A percentile compares a stretch with the other conserved stretches of the same genome.
phyloP scores from a whole-genome alignment of 345 rosid genomes.

The Syzygium oleosum region DNA sequence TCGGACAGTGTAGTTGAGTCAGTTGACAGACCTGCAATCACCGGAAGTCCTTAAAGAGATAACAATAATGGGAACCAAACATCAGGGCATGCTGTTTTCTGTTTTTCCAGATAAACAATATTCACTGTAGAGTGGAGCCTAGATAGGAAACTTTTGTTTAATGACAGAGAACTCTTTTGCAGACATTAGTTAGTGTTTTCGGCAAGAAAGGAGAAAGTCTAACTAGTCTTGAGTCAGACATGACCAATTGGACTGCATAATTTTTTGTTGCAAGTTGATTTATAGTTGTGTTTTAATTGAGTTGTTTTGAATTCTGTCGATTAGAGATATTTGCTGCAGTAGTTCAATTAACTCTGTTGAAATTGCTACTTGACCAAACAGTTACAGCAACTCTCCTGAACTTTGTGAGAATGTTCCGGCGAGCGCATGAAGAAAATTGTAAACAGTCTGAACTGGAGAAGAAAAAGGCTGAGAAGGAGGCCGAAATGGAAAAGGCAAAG shows the following conservation, averaged over 20 bases:
- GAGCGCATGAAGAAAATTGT: conserved; percentile 88
- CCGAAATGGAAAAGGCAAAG: conserved; percentile 86
- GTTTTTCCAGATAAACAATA: not conserved
- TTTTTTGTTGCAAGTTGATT: not conserved
- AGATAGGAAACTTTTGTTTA: not conserved
- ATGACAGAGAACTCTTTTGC: not conserved
- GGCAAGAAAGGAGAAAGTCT: not conserved
- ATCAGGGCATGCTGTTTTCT: not conserved
- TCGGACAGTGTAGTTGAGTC: not conserved
- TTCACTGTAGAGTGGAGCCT: not conserved
- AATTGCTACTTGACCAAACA: conserved; percentile 22
- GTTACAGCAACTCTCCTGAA: conserved; percentile 81
- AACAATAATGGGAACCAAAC: not conserved
- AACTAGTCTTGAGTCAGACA: not conserved
- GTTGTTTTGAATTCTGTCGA: not conserved
- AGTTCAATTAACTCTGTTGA: not conserved
- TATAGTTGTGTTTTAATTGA: not conserved
- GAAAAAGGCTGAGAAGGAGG: conserved; percentile 91
- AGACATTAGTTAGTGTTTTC: not conserved
- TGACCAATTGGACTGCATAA: not conserved
- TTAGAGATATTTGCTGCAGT: not conserved
- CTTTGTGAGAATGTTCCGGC: conserved; percentile 79
- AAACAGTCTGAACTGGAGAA: conserved; percentile 87
- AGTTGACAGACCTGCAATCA: not conserved
- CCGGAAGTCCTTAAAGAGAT: not conserved